Conservation (phyloP, 805 yeast genomes). For the Wickerhamiella musiphila region DNA sequence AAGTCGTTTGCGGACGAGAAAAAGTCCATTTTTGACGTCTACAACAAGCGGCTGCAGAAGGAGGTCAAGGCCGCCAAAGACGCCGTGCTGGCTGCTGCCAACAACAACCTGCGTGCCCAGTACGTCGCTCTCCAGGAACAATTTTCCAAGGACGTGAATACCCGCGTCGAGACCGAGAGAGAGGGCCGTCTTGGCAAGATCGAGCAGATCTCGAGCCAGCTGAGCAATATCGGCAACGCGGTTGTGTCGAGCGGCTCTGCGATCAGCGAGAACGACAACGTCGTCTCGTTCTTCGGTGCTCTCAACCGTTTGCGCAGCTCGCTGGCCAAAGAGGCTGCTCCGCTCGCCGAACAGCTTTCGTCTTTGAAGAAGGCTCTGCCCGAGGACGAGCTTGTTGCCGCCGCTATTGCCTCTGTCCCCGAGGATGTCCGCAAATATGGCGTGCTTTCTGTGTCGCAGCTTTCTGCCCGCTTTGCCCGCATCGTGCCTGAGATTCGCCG, state of each 20-base stretch:
- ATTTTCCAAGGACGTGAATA: constrained; percentile 39
- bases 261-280: constrained; percentile 24
- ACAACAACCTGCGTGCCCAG: constrained; percentile 50
- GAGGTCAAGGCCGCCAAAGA: constrained; percentile 56
- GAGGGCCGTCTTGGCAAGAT: constrained; percentile 59
- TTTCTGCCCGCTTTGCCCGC: constrained; percentile 61
- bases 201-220: constrained; percentile 36
- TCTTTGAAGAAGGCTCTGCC: constrained; percentile 23
- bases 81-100: constrained; percentile 51
- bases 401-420: constrained; percentile 33
- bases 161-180: constrained; percentile 56
- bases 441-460: constrained; percentile 59
- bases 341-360: constrained; percentile 22
- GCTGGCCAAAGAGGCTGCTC: constrained; percentile 25
- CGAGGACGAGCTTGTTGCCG: constrained; percentile 33
- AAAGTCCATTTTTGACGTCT: constrained; percentile 44
- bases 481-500: constrained; percentile 75
- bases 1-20: constrained; percentile 28
- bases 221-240: constrained; percentile 36
- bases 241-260: constrained; percentile 24
- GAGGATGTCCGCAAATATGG: constrained; percentile 31
- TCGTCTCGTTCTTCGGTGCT: constrained; percentile 28
- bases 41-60: constrained; percentile 34
- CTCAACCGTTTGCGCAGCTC: constrained; percentile 28
- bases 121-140: constrained; percentile 53